These are phyloP conservation scores for Paramecium sexaurelia DNA, from an alignment of 73 alveolate genomes.

Conservation along the genomic window DNA sequence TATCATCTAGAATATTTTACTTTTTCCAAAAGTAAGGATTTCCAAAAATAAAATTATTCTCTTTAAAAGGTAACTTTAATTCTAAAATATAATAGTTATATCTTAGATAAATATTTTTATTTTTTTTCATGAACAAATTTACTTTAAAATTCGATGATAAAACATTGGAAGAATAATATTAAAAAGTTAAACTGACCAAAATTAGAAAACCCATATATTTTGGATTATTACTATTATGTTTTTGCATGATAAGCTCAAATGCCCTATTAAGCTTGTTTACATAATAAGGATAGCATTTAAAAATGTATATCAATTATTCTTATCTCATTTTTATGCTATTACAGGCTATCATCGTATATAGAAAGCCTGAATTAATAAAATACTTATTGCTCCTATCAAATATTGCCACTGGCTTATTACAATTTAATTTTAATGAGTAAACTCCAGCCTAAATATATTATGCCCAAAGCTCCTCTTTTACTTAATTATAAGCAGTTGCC, in stretches of 20 bases:
- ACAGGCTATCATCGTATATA: neutral
- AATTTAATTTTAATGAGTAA: neutral
- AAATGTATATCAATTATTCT: neutral
- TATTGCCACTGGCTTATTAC: neutral
- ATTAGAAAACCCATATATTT: neutral
- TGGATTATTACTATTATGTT: neutral
- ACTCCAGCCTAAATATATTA: neutral
- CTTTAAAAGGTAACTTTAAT: neutral
- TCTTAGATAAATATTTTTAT: neutral
- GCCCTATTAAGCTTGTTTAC: neutral
- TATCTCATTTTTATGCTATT: neutral
- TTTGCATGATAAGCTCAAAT: neutral
- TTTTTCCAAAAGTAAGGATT: no score
- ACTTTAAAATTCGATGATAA: neutral
- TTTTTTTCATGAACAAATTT: neutral
- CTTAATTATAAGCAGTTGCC: neutral
- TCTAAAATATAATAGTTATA: neutral
- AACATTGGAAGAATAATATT: neutral
- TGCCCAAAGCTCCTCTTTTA: neutral
- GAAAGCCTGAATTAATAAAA: neutral
- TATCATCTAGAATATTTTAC: no score
- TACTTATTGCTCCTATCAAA: neutral
- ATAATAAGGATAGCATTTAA: neutral
- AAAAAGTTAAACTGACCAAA: neutral
- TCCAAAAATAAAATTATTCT: neutral